These are phyloP conservation scores for Amphicarpaea edgeworthii DNA, from an alignment of 306 rosid genomes.

Conservation along the genomic window DNA sequence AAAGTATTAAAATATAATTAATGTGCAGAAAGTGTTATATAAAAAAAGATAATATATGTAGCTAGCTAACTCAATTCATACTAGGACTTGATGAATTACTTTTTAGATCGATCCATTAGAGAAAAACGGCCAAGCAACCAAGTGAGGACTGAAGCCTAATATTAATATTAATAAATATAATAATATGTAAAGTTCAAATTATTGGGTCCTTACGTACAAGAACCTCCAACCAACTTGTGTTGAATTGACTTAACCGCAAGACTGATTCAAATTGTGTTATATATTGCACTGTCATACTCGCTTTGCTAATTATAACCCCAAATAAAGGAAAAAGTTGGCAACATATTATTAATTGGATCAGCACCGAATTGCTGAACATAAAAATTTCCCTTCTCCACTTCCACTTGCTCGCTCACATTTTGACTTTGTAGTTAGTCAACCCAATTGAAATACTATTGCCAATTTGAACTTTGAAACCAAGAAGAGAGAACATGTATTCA, in stretches of 20 bases:
- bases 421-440: slow-evolving; percentile 72
- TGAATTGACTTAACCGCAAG: slow-evolving; percentile 37
- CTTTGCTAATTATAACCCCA: not conserved
- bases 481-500: slow-evolving; percentile 11
- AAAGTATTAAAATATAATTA: not conserved
- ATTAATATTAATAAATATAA: not conserved
- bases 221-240: slow-evolving; percentile 24
- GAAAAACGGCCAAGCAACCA: not conserved
- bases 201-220: slow-evolving; percentile 36
- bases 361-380: slow-evolving; percentile 37
- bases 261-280: slow-evolving; percentile 34
- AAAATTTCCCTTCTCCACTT: slow-evolving; percentile 31
- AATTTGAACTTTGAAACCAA: slow-evolving; percentile 35
- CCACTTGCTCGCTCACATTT: slow-evolving; percentile 42
- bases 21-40: not conserved
- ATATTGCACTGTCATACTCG: not conserved
- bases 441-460: slow-evolving; percentile 39
- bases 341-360: slow-evolving; percentile 23
- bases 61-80: not conserved
- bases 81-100: not conserved
- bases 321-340: not conserved
- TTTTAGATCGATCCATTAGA: not conserved
- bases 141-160: not conserved
- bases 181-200: slow-evolving; percentile 22
- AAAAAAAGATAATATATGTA: not conserved